These are phyloP conservation scores for Huntiella moniliformis DNA, from an alignment of 2,329 filamentous ascomycete species.

Conservation along the genomic window DNA sequence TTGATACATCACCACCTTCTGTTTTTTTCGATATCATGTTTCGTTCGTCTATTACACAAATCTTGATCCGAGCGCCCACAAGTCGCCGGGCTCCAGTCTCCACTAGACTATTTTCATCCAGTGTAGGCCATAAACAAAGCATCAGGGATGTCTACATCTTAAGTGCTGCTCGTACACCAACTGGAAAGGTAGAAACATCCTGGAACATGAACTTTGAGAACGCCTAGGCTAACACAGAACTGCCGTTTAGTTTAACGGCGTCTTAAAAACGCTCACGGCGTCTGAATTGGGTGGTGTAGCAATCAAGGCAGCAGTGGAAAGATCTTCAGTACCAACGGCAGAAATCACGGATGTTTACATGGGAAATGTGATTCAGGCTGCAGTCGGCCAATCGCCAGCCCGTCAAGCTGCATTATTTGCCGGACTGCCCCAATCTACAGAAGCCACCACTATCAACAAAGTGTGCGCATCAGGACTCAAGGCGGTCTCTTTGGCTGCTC, in stretches of 20 bases:
- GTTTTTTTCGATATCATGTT: too few species aligned
- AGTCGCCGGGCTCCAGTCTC: too few species aligned
- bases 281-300: slow-evolving; percentile 78
- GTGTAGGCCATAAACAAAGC: too few species aligned
- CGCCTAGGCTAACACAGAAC: not conserved
- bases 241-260: slow-evolving; percentile 65
- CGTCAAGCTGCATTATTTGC: slow-evolving; percentile 82
- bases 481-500: slow-evolving; percentile 72
- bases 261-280: slow-evolving; percentile 64
- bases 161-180: slow-evolving; percentile 75
- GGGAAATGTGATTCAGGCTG: slow-evolving; percentile 80
- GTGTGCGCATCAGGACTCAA: slow-evolving; percentile 94
- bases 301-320: slow-evolving; percentile 77
- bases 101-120: too few species aligned
- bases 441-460: slow-evolving; percentile 92
- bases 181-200: slow-evolving; percentile 48
- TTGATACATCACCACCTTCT: too few species aligned
- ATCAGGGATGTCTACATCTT: slow-evolving; percentile 85
- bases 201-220: not conserved
- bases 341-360: slow-evolving; percentile 90
- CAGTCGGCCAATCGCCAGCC: slow-evolving; percentile 75
- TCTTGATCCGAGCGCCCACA: too few species aligned
- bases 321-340: slow-evolving; percentile 62
- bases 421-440: slow-evolving; percentile 60
- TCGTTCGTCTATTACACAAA: too few species aligned